These are phyloP conservation scores for Secale cereale DNA, from an alignment of 176 grass and related monocot species.

Conservation along the genomic window DNA sequence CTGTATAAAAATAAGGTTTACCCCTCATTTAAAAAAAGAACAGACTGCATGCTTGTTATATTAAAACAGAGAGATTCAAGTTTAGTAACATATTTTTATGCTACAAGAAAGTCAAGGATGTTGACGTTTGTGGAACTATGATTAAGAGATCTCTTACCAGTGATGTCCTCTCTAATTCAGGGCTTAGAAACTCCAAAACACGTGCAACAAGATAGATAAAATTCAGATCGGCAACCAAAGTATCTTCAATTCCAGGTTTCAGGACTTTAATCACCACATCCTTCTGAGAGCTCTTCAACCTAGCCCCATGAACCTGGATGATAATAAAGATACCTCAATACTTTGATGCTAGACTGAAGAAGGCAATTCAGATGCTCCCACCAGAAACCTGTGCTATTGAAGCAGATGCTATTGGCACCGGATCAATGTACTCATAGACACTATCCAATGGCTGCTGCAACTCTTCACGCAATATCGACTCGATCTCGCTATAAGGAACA, in stretches of 20 bases:
- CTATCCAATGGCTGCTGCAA: slow-evolving; percentile 85
- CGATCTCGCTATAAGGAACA: slow-evolving; percentile 71
- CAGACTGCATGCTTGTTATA: neutral
- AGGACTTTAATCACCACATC: slow-evolving; percentile 98
- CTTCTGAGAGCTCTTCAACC: slow-evolving; percentile 87
- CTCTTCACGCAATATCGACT: slow-evolving; percentile 78
- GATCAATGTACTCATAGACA: slow-evolving; percentile 92
- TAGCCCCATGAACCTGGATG: slow-evolving; percentile 85
- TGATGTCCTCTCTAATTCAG: slow-evolving; percentile 87
- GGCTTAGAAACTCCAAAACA: slow-evolving; percentile 89
- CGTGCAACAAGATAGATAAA: slow-evolving; percentile 81
- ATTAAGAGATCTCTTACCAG: slow-evolving; percentile 46
- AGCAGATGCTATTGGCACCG: slow-evolving; percentile 83
- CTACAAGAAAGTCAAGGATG: neutral
- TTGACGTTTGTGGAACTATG: neutral
- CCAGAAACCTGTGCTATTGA: slow-evolving; percentile 86
- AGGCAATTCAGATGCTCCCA: neutral
- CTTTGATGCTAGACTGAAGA: neutral
- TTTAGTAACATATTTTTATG: neutral
- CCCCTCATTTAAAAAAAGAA: neutral
- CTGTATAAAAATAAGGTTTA: slow-evolving; percentile 3
- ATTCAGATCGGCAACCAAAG: slow-evolving; percentile 86
- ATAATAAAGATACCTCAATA: slow-evolving; percentile 14
- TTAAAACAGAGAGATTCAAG: neutral
- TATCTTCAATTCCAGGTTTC: slow-evolving; percentile 93